Base-by-base conservation (phyloP, 1,139 yeast genomes). In the Geotrichum klebahnii region DNA sequence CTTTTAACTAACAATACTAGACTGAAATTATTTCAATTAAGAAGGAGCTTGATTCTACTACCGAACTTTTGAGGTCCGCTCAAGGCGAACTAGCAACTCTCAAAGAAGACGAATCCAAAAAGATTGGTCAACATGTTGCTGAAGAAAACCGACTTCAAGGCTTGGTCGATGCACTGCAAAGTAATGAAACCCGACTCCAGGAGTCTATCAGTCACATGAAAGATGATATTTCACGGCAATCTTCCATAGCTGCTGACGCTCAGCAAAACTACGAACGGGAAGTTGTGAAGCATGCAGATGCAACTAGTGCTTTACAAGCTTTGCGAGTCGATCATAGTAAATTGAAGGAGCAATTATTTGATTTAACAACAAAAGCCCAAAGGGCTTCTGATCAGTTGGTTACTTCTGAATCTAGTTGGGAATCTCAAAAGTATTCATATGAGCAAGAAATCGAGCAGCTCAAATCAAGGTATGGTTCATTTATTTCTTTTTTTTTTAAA, bases 201-300 rank as follows among this genome's bases (percentile, higher is more conserved):
- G 57, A 58, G 28, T 50, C 58, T 23, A 56, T 61, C 36, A 48
- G 47, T 20, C 53, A 64, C 26, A 47, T 68, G 17, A 70, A 71
- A 52, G 60, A 60, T 2, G 87, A 84, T 53, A 67, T 84, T 52
- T 71, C 72, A 31, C 68, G 71, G 31, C 87, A 82, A 59, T 71
- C 73, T 1, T 68, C 74, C 28, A 62, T 76, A 47, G 77, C 81
- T 1, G 64, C 70, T 43, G 78, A 77, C 39, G 76, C 79, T 31
- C 84, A 80, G 60, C 64, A 66, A 47, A 81, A 78, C 57, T 81
- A 81, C 57, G 82, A 81, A 52, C 68, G 69, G 42, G 89, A 82
- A 59, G 69, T 79, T 32, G 72, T 72, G 44, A 79, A 80, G 59
- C 80, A 79, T 56, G 80, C 81, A 10, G 74, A 75, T n/a, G 74